Percentiles rank a stretch among this genome's conserved stretches.
Conservation (phyloP, 306 rosid genomes). For the Gynostemma pentaphyllum region DNA sequence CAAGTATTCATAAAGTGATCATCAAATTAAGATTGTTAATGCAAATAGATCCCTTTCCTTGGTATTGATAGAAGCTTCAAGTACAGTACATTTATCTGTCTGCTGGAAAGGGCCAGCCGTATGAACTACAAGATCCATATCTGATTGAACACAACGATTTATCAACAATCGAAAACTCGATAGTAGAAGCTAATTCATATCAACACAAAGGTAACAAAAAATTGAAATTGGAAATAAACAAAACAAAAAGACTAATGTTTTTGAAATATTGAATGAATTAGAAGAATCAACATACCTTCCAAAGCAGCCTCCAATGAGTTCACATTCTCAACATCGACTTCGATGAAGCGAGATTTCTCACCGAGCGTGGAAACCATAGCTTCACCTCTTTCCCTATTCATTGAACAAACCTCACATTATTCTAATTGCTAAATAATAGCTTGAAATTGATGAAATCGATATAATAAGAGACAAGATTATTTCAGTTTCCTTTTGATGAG, state of each 20-base stretch:
- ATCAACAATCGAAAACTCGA: neutral
- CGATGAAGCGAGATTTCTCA: conserved; percentile 42
- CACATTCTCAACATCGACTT: conserved; percentile 39
- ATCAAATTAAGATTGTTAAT: neutral
- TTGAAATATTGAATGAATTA: neutral
- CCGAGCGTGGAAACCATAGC: conserved; percentile 57
- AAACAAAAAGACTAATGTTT: neutral
- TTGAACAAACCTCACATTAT: neutral
- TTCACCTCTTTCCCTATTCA: conserved; percentile 61
- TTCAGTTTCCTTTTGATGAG: too few species aligned
- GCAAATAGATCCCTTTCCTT: conserved; percentile 32
- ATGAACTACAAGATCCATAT: conserved; percentile 84
- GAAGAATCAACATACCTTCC: conserved; percentile 26
- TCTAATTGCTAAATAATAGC: neutral
- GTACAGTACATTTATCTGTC: conserved; percentile 55
- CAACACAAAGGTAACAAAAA: neutral
- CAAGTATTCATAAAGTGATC: neutral
- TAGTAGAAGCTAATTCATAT: neutral
- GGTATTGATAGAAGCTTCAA: conserved; percentile 81
- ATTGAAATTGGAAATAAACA: neutral
- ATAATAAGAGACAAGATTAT: too few species aligned
- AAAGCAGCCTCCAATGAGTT: conserved; percentile 51
- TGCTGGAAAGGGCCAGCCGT: conserved; percentile 95
- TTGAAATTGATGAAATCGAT: neutral
- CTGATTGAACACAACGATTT: conserved; percentile 21